Evolutionary conservation across 1,284 basidiomycete genomes (phyloP), one percentile per base, ranked within the genome.

Genomic region (Boletus sp.): DNA sequence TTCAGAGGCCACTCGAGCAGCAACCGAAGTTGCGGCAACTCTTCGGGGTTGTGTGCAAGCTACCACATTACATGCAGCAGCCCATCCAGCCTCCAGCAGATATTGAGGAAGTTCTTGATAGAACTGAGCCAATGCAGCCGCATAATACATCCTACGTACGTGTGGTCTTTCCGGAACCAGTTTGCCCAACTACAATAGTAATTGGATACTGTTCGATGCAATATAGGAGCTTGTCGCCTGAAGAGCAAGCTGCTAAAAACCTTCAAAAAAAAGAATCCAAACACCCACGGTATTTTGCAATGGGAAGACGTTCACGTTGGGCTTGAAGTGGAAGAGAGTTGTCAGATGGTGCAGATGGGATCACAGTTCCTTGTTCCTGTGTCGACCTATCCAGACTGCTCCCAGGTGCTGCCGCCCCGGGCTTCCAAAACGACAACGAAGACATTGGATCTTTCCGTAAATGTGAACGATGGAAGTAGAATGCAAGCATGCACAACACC

Each of bases 161-260:
- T 53, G 94, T 98, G 9, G 94, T 96, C 72, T 99, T 99, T 49
- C 96, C 95, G 50, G 91, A 96, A 4, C 95, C 96, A 0, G 95
- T 99, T 64, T 98, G 93, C 10, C 93, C 94, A 19, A 98, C 88
- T 5, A 95, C 82, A 45, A 99, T 91, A 3, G 86, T 76, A 2
- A 94, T 88, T 1, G 84, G 85, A 64, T 88, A 80, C 41, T 77
- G 82, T 70, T 98, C 94, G 16, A 97, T 70, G 50, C 85, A 84
- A 63, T 91, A 89, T 4, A 98, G 69, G 12, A 98, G 72, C 52
- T 84, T 82, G 35, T 88, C 74, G 44, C 82, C 89, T 91, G 52
- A 13, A 52, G 35, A 13, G 39, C 48, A 17, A 43, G 30, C 5
- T 19, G 5, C 29, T 29, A 22, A 35, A 30, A 46, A 33, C 17